A percentile compares a stretch with the other conserved stretches of the same genome.
Evolutionary conservation across 2,329 filamentous ascomycete species (phyloP).

Genomic region (Triangularia setosa): DNA sequence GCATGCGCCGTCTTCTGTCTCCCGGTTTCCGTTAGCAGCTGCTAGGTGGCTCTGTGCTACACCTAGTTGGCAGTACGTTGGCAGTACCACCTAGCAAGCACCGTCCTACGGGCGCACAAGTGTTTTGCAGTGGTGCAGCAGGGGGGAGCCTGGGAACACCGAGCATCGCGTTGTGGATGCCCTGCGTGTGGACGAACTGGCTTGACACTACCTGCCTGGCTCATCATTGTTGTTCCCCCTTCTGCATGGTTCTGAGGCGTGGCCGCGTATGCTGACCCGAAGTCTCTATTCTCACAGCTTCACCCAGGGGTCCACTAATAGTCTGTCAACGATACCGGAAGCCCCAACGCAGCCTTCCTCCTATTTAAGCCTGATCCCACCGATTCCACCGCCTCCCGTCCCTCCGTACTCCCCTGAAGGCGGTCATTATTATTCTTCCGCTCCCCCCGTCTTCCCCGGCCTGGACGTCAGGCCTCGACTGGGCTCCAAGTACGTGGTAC

Average conservation of each 20-base stretch:
- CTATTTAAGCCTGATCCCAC: conserved; percentile 50
- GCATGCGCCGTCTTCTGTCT: conserved; percentile 37
- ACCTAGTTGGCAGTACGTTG: conserved; percentile 39
- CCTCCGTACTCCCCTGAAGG: conserved; percentile 49
- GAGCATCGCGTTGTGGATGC: neutral
- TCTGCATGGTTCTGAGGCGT: conserved; percentile 23
- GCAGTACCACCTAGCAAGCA: conserved; percentile 6
- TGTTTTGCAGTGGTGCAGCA: conserved; percentile 23
- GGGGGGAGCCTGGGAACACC: conserved; percentile 20
- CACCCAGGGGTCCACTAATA: conserved; percentile 49
- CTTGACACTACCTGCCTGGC: neutral
- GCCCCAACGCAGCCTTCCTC: conserved; percentile 47
- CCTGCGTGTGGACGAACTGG: neutral
- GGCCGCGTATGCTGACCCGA: conserved; percentile 32
- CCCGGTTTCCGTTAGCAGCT: conserved; percentile 37
- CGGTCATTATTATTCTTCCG: conserved; percentile 45
- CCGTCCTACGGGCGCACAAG: conserved; percentile 28
- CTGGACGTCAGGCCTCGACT: conserved; percentile 53
- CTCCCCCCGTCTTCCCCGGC: conserved; percentile 42
- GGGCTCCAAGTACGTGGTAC: conserved; percentile 50
- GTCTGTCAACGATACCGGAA: conserved; percentile 50
- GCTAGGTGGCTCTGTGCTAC: conserved; percentile 40
- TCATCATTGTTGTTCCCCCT: neutral
- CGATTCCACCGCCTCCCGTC: conserved; percentile 38
- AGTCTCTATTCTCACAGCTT: conserved; percentile 41